Conservation (phyloP, 1,284 basidiomycete genomes). For the Malassezia yamatoensis region DNA sequence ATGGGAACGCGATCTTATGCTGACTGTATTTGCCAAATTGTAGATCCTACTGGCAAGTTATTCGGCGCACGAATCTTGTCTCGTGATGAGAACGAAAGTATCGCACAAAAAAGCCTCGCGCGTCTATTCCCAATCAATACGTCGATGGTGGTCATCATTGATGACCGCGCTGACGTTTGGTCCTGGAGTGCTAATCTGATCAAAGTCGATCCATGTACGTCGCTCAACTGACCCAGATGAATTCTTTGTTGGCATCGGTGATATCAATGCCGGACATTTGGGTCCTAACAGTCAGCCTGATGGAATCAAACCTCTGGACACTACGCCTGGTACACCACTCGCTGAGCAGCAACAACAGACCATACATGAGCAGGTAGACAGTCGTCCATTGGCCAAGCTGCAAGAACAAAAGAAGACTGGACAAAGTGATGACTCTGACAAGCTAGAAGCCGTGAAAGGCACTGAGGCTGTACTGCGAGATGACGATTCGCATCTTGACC, state of each 20-base stretch:
- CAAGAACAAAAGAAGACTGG: slow-evolving; percentile 48
- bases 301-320: background rate
- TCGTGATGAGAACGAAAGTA: slow-evolving; percentile 70
- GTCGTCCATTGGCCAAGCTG: slow-evolving; percentile 62
- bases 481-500: slow-evolving; percentile 71
- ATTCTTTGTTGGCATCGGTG: slow-evolving; percentile 96
- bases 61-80: slow-evolving; percentile 82
- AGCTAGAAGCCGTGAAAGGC: background rate
- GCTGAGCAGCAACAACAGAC: slow-evolving; percentile 18
- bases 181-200: slow-evolving; percentile 83
- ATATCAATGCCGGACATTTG: slow-evolving; percentile 66
- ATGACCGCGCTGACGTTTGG: slow-evolving; percentile 96
- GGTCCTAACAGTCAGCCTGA: slow-evolving; percentile 13
- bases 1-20: slow-evolving; percentile 98
- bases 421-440: slow-evolving; percentile 17
- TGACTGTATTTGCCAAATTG: slow-evolving; percentile 81
- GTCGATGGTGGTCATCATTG: slow-evolving; percentile 97
- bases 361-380: slow-evolving; percentile 72
- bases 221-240: slow-evolving; percentile 57
- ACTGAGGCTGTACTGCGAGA: slow-evolving; percentile 6
- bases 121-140: slow-evolving; percentile 83
- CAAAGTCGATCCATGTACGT: slow-evolving; percentile 88
- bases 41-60: slow-evolving; percentile 75
- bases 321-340: background rate
- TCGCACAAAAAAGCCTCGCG: slow-evolving; percentile 80